Conservation (phyloP, 305 asterid species). For the Fraxinus baroniana region DNA sequence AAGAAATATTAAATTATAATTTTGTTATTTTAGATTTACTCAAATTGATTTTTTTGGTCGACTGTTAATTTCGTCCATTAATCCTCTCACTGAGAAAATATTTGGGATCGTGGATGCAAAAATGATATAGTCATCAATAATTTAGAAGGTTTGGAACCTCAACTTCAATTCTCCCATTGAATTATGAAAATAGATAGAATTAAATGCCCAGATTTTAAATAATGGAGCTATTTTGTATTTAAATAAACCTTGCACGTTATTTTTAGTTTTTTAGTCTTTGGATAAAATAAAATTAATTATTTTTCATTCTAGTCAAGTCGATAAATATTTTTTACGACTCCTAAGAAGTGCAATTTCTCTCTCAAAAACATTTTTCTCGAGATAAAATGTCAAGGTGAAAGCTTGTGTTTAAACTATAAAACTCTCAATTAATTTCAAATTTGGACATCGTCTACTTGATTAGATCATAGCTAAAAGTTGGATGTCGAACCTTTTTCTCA, state of each 20-base stretch:
- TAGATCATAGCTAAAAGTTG: background rate
- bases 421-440: background rate
- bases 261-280: background rate
- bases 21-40: too few relatives aligned
- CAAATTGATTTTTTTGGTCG: too few relatives aligned
- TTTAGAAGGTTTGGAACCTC: too few relatives aligned
- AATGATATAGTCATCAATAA: too few relatives aligned
- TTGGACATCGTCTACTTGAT: background rate
- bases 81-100: too few relatives aligned
- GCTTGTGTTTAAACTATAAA: background rate
- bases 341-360: background rate
- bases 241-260: background rate
- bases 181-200: too few relatives aligned
- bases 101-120: too few relatives aligned
- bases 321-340: background rate
- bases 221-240: too few relatives aligned
- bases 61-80: too few relatives aligned
- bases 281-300: background rate
- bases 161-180: too few relatives aligned
- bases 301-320: background rate
- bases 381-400: background rate
- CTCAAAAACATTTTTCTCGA: background rate
- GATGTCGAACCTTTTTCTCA: background rate
- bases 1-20: too few relatives aligned
- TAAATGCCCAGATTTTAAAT: too few relatives aligned